Base-by-base conservation (phyloP, 352 stramenopile species). In the Thalassiosira mediterranea region DNA sequence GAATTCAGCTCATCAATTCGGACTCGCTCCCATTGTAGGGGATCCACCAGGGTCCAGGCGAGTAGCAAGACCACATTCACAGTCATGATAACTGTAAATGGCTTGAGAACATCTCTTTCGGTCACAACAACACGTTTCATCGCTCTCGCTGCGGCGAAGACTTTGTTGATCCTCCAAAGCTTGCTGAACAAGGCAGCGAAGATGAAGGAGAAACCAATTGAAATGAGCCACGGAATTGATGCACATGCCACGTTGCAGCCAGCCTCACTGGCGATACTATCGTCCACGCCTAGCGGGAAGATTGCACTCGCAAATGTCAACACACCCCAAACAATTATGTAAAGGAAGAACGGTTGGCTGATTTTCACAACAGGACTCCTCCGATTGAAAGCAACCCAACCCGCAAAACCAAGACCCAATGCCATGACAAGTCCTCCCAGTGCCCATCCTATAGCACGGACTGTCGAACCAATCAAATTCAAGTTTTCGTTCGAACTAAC, bases 111-210 rank as follows among this genome's bases (percentile, higher is more conserved):
- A 29, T 81, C 70, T 17, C 23, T 57, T 23, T 44, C 44, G 48
- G 8, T 11, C 11, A 84, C 52, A 11, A 62, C 32, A 21, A 88
- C 63, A 28, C 66, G 53, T 25, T 44, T 68, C 26, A 79, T 53
- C 13, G 40, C 44, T 11, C 52, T 37, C 15, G 56, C 54, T 4
- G 56, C 52, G 13, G 62, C 57, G 47, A 77, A 66, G 7, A 88
- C 65, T 29, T 64, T 81, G 38, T 87, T 85, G 57, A 87, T 71
- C 26, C 75, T 48, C 72, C 72, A 88, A 32, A 80, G 67, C 49
- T 90, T 90, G 37, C 62, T 49, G 48, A 80, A 87, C 3, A 90
- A 42, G 25, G 79, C 78, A 0, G 67, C 71, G 23, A 88, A 72
- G 3, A 63, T 73, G 1, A 72, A 66, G 0, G 60, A 53, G 51